phyloP scores from a whole-genome alignment of 345 rosid genomes.

The Euphorbia pulcherrima region DNA sequence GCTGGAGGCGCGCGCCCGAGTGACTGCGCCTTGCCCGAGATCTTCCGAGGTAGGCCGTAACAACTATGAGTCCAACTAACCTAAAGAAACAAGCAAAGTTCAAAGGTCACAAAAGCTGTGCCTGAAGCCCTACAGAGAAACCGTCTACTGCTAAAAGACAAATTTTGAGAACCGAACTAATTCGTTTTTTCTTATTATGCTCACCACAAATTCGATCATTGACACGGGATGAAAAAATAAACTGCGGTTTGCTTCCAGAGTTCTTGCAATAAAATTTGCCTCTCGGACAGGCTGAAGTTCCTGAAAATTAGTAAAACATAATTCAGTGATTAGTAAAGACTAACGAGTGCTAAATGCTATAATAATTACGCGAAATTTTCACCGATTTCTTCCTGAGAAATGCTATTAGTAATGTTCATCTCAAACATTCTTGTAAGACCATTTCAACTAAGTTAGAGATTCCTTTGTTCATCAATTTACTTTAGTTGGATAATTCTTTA shows the following conservation, averaged over 20 bases:
- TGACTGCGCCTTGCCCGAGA: no score
- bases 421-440: background rate
- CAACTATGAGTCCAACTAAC: background rate
- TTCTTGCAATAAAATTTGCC: slow-evolving; percentile 65
- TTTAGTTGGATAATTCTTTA: background rate
- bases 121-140: background rate
- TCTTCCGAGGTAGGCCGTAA: no score
- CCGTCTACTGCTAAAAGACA: slow-evolving; percentile 5
- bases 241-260: slow-evolving; percentile 51
- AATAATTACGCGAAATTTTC: background rate
- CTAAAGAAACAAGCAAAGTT: background rate
- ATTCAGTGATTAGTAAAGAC: slow-evolving; percentile 1
- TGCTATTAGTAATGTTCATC: no score
- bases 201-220: slow-evolving; percentile 63
- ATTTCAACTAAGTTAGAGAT: background rate
- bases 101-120: background rate
- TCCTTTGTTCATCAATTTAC: background rate
- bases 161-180: background rate
- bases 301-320: slow-evolving; percentile 36
- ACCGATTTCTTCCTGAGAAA: no score
- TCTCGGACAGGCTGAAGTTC: slow-evolving; percentile 67
- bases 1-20: no score
- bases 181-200: slow-evolving; percentile 6
- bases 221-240: slow-evolving; percentile 50
- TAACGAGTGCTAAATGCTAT: background rate